Evolutionary conservation across 345 rosid species (phyloP).

Genomic region (Garcia nutans): DNA sequence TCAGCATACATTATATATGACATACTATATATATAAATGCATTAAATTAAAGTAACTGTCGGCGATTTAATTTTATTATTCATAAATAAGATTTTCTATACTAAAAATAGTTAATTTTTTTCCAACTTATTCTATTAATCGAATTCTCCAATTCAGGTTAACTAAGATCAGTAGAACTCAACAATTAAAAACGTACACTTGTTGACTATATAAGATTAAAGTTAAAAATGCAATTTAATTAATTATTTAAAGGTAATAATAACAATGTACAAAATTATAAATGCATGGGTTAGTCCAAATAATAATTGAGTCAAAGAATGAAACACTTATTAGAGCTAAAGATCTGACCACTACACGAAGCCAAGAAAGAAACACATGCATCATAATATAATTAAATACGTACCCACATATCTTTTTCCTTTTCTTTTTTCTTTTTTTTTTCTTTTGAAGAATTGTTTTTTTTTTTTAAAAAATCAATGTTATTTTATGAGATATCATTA

Average conservation of each 20-base stretch:
- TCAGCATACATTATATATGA: no score
- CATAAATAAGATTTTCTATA: no score
- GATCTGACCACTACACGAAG: conserved; percentile 45
- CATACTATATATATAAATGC: no score
- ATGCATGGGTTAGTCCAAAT: conserved; percentile 31
- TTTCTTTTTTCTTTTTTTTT: no score
- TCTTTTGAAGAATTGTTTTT: no score
- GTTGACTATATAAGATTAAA: conserved; percentile 6
- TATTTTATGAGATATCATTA: conserved; percentile 25
- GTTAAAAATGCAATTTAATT: no score
- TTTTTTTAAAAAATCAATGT: not conserved
- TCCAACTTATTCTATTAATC: not conserved
- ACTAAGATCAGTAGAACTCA: not conserved
- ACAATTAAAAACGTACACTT: not conserved
- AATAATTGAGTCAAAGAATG: conserved; percentile 36
- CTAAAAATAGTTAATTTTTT: no score
- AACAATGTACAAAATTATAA: not conserved
- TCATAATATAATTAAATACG: conserved; percentile 1
- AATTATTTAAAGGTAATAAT: no score
- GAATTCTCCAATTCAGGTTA: not conserved
- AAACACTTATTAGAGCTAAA: conserved; percentile 25
- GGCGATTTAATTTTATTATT: no score
- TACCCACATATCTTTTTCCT: conserved; percentile 3
- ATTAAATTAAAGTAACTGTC: no score
- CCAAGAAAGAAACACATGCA: conserved; percentile 26